Percentiles rank a stretch among this genome's conserved stretches.
phyloP scores from a whole-genome alignment of 2,329 filamentous ascomycete genomes.

The Beauveria pseudobassiana region DNA sequence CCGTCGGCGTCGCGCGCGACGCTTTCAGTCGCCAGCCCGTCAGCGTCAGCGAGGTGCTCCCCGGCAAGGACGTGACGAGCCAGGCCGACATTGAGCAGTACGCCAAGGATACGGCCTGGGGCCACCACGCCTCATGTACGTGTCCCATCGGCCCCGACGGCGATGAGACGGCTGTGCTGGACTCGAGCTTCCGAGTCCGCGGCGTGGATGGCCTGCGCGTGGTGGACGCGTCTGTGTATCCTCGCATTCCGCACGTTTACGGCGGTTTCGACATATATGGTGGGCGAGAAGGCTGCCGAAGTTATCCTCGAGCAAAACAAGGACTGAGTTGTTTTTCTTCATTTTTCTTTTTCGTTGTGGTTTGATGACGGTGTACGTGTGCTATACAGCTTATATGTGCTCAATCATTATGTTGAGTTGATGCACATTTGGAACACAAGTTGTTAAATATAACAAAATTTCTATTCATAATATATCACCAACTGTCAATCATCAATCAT shows the following conservation, averaged over 20 bases:
- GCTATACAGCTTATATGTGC: neutral
- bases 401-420: no score
- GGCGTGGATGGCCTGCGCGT: conserved; percentile 38
- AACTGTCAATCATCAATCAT: no score
- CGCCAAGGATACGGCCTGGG: conserved; percentile 25
- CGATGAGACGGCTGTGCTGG: conserved; percentile 34
- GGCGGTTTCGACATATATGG: conserved; percentile 25
- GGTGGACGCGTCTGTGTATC: conserved; percentile 39
- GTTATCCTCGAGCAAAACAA: conserved; percentile 18
- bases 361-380: neutral
- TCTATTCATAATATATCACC: no score
- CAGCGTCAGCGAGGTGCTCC: conserved; percentile 15
- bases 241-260: conserved; percentile 27
- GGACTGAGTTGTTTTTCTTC: neutral
- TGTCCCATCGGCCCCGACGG: conserved; percentile 25
- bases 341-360: neutral
- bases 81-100: conserved; percentile 18
- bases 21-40: conserved; percentile 23
- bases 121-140: conserved; percentile 26
- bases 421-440: no score
- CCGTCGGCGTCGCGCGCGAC: conserved; percentile 42
- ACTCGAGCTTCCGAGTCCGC: conserved; percentile 40
- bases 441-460: no score
- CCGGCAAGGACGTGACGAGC: conserved; percentile 14
- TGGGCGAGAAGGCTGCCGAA: conserved; percentile 26